Conservation (phyloP, 495 filamentous ascomycete genomes). For the Trichoderma parareesei region DNA sequence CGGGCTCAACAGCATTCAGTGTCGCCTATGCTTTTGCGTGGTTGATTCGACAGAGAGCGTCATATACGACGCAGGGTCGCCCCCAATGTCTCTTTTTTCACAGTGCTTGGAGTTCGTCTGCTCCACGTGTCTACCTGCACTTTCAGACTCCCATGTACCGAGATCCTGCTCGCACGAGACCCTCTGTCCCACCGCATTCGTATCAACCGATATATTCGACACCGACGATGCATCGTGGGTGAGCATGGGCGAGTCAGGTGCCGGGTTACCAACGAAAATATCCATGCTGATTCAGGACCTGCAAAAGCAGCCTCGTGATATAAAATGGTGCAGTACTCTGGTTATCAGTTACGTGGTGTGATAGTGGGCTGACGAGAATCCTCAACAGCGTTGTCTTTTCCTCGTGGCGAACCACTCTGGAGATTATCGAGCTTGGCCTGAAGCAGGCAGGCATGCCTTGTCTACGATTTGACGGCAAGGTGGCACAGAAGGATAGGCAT, state of each 20-base stretch:
- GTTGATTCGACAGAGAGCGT: background rate
- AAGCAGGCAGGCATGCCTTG: constrained; percentile 21
- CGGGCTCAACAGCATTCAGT: constrained; percentile 15
- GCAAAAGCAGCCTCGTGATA: constrained; percentile 13
- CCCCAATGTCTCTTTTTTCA: constrained; percentile 15
- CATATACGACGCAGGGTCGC: background rate
- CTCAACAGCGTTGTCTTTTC: constrained; percentile 44
- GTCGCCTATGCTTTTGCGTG: background rate
- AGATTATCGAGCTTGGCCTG: constrained; percentile 29
- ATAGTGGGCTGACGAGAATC: too few relatives aligned
- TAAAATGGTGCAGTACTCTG: constrained; percentile 21
- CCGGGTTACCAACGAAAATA: background rate
- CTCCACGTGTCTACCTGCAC: constrained; percentile 12
- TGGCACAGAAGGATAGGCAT: constrained; percentile 28
- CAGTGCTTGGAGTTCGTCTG: constrained; percentile 20
- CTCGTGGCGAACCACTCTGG: constrained; percentile 36
- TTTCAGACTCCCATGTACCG: constrained; percentile 5
- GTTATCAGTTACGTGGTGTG: too few relatives aligned
- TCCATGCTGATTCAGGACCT: background rate
- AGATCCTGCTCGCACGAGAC: constrained; percentile 21
- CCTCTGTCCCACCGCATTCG: constrained; percentile 14
- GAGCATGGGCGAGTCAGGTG: background rate
- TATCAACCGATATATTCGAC: constrained; percentile 14
- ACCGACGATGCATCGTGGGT: constrained; percentile 13
- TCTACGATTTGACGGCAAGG: constrained; percentile 38